Base-by-base conservation (phyloP, 23 red algal species). In the Pyropia yezoensis region DNA sequence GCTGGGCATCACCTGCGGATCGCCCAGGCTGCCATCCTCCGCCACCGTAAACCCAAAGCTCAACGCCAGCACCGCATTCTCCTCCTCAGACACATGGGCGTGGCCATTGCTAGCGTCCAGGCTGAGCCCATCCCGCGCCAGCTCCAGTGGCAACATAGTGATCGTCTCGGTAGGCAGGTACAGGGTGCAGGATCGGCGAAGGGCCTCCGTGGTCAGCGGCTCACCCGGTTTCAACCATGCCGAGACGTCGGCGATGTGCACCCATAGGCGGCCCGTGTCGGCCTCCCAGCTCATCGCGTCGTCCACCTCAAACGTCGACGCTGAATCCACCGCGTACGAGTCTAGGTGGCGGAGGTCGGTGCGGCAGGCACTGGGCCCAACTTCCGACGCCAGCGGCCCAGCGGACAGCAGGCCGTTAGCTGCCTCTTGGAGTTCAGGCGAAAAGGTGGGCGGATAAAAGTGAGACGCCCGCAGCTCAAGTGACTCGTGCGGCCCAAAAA, bases 271-370 rank as follows among this genome's bases (percentile, higher is more conserved):
- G n/a, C 77, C 64, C 28, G 30, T 63, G 54, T 73, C 65, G 2
- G 77, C 21, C 39, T 93, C 88, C 59, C 66, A 78, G 13, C 70
- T 54, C 67, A 93, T 65, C 34, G 78, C 88, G 71, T 93, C 88
- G 75, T 93, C 88, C 45, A 93, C 65, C 55, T 93, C 88, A 20
- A 69, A 54, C 12, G 88, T 85, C 22, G 83, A 77, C 29, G 72
- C 67, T 62, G 67, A 74, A 72, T 93, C 88, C 16, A 93, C 72
- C 56, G 88, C 80, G 58, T 62, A 85, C 12, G 67, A 51, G 17
- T 21, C 16, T 21, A 79, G 71, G 74, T 84, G 71, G 12, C 33
- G 60, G 27, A 93, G 63, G 57, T 91, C 79, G 24, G 20, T 30
- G 27, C 88, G 70, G 49, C 34, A 16, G 9, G 27, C 30, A 23